Evolutionary conservation across 1,284 basidiomycete species (phyloP).

Genomic region (Acaromyces ingoldii): DNA sequence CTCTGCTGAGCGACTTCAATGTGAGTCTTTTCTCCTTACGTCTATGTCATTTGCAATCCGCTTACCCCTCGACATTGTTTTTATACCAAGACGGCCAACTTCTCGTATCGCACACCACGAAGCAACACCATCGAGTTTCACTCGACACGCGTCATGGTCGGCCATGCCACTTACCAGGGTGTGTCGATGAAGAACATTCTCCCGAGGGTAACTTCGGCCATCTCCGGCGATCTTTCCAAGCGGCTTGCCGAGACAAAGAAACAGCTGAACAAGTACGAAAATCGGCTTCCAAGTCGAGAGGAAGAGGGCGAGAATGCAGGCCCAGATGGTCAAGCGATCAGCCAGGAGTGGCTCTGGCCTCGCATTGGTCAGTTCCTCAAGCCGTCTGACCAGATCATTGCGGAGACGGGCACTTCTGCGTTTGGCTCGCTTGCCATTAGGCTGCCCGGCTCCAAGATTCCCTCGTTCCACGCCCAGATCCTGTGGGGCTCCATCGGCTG

Average conservation of each 20-base stretch:
- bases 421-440: constrained; percentile 25
- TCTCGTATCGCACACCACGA: constrained; percentile 21
- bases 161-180: constrained; percentile 54
- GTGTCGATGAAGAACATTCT: constrained; percentile 47
- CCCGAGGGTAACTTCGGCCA: constrained; percentile 26
- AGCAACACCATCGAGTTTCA: constrained; percentile 64
- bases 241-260: constrained; percentile 16
- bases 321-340: constrained; percentile 13
- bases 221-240: constrained; percentile 7
- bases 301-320: constrained; percentile 9
- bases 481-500: constrained; percentile 84
- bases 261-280: constrained; percentile 17
- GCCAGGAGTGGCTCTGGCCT: constrained; percentile 68
- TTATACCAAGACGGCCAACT: constrained; percentile 79
- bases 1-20: constrained; percentile 82
- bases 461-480: constrained; percentile 55
- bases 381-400: constrained; percentile 48
- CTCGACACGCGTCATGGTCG: constrained; percentile 55
- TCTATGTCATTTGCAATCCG: no score
- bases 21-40: no score
- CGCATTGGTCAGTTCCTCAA: constrained; percentile 72
- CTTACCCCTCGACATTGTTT: no score
- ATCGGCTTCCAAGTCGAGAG: constrained; percentile 15
- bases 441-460: constrained; percentile 10
- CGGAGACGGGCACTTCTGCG: constrained; percentile 40